Conservation (phyloP, 768 basidiomycete genomes). For the Pilatotrama ljubarskyi region DNA sequence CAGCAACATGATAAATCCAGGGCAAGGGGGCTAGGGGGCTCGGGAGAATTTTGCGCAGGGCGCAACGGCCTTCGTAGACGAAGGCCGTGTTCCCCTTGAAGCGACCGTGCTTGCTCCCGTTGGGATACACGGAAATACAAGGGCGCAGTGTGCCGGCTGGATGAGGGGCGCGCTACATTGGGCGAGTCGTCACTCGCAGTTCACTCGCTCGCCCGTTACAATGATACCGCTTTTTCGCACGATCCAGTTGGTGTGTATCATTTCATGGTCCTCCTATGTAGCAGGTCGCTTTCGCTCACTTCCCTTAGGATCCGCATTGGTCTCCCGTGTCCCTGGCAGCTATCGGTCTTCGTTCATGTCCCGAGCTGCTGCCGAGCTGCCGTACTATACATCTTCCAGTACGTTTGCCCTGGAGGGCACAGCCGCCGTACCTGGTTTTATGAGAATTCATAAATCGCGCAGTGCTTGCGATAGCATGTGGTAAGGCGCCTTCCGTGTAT, state of each 20-base stretch:
- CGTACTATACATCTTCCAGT: background rate
- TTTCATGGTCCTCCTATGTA: too few species aligned
- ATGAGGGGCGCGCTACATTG: background rate
- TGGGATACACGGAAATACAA: too few species aligned
- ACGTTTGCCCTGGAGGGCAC: background rate
- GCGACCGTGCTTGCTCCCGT: background rate
- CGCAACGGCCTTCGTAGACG: background rate
- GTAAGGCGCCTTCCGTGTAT: background rate
- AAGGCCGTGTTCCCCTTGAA: background rate
- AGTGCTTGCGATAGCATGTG: background rate
- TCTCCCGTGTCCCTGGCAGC: background rate
- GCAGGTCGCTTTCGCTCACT: too few species aligned
- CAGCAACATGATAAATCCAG: background rate
- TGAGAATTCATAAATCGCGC: background rate
- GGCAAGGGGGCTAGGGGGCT: background rate
- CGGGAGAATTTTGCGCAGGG: background rate
- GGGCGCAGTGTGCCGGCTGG: background rate
- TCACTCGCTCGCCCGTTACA: too few species aligned
- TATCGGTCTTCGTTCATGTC: background rate
- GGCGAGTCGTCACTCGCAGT: too few species aligned
- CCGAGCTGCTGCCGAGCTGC: background rate
- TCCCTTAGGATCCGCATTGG: background rate
- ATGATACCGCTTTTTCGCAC: background rate
- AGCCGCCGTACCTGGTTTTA: constrained; percentile 12
- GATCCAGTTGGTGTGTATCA: too few species aligned